Evolutionary conservation across 352 stramenopile species (phyloP).

Genomic region (Pythium grandisporangium): DNA sequence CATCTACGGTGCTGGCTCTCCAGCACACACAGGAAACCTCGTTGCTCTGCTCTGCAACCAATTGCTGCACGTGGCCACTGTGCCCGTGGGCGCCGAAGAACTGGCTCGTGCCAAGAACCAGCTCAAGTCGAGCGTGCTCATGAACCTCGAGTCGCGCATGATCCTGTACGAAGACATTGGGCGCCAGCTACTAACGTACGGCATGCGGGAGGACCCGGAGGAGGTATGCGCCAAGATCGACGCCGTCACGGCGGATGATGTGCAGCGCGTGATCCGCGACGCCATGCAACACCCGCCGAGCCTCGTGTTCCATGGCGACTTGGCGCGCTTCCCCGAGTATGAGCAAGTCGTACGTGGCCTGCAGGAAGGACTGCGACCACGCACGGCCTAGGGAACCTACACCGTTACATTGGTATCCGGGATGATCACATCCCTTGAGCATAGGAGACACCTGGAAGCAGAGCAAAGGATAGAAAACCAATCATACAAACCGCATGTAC

Average conservation of each 20-base stretch:
- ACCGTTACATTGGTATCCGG: too few species aligned
- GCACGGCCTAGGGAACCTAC: conserved; percentile 1
- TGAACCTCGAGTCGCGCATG: conserved; percentile 97
- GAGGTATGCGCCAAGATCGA: conserved; percentile 86
- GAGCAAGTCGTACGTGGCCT: conserved; percentile 71
- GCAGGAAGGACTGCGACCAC: conserved; percentile 60
- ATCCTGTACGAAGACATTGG: conserved; percentile 99
- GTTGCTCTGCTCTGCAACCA: conserved; percentile 91
- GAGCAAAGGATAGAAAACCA: too few species aligned
- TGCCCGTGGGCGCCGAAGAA: conserved; percentile 75
- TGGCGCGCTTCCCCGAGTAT: conserved; percentile 72
- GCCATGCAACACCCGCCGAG: conserved; percentile 74
- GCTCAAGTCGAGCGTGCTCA: conserved; percentile 98
- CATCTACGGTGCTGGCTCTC: conserved; percentile 86
- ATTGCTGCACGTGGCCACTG: conserved; percentile 83
- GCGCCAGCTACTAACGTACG: conserved; percentile 96
- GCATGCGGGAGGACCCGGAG: conserved; percentile 84
- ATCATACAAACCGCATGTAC: too few species aligned
- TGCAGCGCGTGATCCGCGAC: conserved; percentile 70
- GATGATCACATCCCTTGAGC: too few species aligned
- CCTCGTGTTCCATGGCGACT: conserved; percentile 79
- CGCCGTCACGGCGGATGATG: conserved; percentile 72
- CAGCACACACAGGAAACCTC: conserved; percentile 87
- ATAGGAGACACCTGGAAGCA: conserved; percentile 1
- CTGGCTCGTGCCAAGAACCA: conserved; percentile 97